phyloP scores from a whole-genome alignment of 768 basidiomycete genomes.

The Phylloporus sp. region DNA sequence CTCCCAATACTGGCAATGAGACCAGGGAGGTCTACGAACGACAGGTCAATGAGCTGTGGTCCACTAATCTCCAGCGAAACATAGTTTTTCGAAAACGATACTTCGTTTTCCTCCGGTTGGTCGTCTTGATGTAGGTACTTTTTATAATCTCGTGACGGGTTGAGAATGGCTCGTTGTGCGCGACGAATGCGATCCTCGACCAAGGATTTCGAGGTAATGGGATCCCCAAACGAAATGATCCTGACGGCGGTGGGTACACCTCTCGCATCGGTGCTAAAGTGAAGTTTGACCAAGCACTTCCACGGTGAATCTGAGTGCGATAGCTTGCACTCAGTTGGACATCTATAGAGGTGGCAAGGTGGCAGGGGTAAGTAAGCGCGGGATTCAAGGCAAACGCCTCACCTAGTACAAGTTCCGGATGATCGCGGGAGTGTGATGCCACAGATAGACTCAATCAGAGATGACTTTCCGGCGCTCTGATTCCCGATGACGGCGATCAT shows the following conservation, averaged over 20 bases:
- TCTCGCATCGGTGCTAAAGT: constrained; percentile 38
- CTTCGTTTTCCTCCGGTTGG: constrained; percentile 10
- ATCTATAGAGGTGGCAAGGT: constrained; percentile 42
- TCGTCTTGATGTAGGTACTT: constrained; percentile 15
- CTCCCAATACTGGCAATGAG: constrained; percentile 55
- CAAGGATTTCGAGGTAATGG: constrained; percentile 46
- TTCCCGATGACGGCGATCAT: constrained; percentile 68
- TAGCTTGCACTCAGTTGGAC: constrained; percentile 56
- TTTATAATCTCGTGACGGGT: constrained; percentile 37
- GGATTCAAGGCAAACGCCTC: background rate
- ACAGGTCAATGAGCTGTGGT: constrained; percentile 56
- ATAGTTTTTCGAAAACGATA: constrained; percentile 51
- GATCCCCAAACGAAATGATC: constrained; percentile 42
- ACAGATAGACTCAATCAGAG: constrained; percentile 71
- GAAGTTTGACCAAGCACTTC: constrained; percentile 50
- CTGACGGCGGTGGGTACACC: constrained; percentile 37
- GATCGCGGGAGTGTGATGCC: constrained; percentile 66
- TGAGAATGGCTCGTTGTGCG: constrained; percentile 64
- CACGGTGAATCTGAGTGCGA: constrained; percentile 38
- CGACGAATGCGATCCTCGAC: constrained; percentile 67
- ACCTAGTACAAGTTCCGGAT: constrained; percentile 75
- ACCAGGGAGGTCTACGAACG: constrained; percentile 63
- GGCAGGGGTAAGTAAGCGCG: background rate
- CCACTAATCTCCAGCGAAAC: constrained; percentile 60
- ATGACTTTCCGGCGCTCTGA: constrained; percentile 72